Conservation (phyloP, 2,329 filamentous ascomycete genomes). For the Pseudogymnoascus sp. region DNA sequence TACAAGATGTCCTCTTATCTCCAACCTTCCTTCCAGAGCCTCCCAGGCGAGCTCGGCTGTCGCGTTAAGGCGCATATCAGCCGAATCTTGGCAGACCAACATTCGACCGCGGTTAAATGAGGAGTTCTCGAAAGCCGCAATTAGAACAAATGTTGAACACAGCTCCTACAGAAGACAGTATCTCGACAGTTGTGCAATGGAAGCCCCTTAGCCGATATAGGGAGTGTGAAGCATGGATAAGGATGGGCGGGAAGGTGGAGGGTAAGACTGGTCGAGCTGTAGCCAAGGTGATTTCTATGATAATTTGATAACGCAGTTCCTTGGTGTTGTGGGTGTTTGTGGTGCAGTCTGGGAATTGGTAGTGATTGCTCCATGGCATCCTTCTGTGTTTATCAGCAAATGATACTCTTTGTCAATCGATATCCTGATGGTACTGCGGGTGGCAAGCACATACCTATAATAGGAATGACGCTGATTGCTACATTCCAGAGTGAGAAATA, state of each 20-base stretch:
- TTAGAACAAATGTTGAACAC: neutral
- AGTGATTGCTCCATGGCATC: neutral
- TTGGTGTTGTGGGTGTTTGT: neutral
- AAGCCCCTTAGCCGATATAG: neutral
- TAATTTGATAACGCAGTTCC: neutral
- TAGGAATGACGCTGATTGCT: neutral
- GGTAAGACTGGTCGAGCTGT: neutral
- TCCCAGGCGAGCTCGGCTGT: neutral
- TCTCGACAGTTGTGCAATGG: neutral
- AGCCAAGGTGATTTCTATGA: conserved; percentile 4
- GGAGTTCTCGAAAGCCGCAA: neutral
- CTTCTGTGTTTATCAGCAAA: neutral
- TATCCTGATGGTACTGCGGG: neutral
- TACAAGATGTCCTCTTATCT: neutral
- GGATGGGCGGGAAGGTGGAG: neutral
- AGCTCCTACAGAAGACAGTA: neutral
- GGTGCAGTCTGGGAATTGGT: neutral
- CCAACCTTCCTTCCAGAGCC: neutral
- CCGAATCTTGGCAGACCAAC: neutral
- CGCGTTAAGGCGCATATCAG: neutral
- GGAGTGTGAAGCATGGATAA: neutral
- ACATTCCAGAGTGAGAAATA: neutral
- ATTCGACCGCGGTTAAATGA: neutral
- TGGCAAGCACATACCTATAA: neutral
- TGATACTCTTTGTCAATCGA: neutral